These are phyloP conservation scores for Candida glaebosa DNA, from an alignment of 805 yeast genomes.

Conservation along the genomic window DNA sequence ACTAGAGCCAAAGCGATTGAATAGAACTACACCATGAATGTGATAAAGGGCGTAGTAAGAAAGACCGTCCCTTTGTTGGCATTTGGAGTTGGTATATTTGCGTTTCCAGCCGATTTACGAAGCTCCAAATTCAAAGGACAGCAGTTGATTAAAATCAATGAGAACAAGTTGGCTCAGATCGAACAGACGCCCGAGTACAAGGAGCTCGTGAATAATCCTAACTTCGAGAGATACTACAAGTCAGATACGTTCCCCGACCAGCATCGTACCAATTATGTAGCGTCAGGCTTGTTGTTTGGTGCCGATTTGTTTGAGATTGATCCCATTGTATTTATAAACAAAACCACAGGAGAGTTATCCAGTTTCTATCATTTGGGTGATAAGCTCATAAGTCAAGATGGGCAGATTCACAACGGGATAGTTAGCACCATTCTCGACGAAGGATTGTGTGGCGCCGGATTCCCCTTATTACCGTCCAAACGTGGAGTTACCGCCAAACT, in stretches of 20 bases:
- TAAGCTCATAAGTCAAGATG: slow-evolving; percentile 61
- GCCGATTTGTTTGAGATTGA: slow-evolving; percentile 67
- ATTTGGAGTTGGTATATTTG: slow-evolving; percentile 25
- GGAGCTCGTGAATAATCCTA: slow-evolving; percentile 13
- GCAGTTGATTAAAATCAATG: slow-evolving; percentile 17
- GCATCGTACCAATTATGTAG: slow-evolving; percentile 62
- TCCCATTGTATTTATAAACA: slow-evolving; percentile 62
- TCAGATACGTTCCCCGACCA: slow-evolving; percentile 46
- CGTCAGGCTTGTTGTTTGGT: slow-evolving; percentile 70
- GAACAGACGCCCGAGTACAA: slow-evolving; percentile 17
- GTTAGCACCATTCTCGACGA: slow-evolving; percentile 80
- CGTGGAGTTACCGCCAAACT: slow-evolving; percentile 88
- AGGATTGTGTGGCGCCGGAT: slow-evolving; percentile 81
- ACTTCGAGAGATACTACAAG: slow-evolving; percentile 10
- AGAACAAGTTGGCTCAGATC: slow-evolving; percentile 17
- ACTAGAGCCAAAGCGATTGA: too few species aligned
- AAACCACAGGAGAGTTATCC: slow-evolving; percentile 48
- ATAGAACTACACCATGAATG: too few species aligned
- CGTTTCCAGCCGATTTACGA: slow-evolving; percentile 25
- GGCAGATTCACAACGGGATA: slow-evolving; percentile 78
- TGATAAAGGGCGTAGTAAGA: slow-evolving; percentile 28
- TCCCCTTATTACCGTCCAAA: slow-evolving; percentile 70
- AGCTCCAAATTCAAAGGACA: slow-evolving; percentile 14
- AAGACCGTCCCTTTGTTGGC: slow-evolving; percentile 26
- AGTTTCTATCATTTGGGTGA: slow-evolving; percentile 72